Conservation (phyloP, 1,284 basidiomycete species). For the Leccinum griseonigrum region DNA sequence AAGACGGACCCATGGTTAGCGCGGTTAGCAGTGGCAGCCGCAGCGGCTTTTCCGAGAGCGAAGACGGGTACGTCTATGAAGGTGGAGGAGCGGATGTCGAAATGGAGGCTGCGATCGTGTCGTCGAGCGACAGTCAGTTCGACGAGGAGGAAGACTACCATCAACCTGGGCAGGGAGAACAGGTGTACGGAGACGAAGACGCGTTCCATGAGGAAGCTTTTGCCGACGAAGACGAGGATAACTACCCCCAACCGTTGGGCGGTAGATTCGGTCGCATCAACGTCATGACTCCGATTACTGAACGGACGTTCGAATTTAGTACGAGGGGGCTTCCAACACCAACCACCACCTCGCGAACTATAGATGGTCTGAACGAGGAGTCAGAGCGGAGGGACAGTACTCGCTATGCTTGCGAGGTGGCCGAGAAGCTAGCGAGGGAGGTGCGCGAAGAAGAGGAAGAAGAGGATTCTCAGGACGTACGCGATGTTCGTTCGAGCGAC, state of each 20-base stretch:
- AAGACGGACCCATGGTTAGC: constrained; percentile 26
- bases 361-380: constrained; percentile 29
- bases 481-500: constrained; percentile 30
- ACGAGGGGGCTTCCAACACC: constrained; percentile 43
- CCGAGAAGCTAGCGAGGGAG: constrained; percentile 55
- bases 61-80: constrained; percentile 33
- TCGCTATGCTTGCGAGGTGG: constrained; percentile 50
- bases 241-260: constrained; percentile 53
- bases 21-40: constrained; percentile 28
- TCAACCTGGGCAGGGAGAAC: constrained; percentile 20
- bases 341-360: constrained; percentile 21
- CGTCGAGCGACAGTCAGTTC: constrained; percentile 36
- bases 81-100: constrained; percentile 29
- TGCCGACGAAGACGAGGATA: constrained; percentile 31
- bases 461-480: constrained; percentile 14
- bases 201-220: constrained; percentile 28
- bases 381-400: constrained; percentile 32
- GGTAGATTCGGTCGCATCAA: constrained; percentile 77
- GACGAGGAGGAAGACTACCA: constrained; percentile 33
- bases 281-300: constrained; percentile 94
- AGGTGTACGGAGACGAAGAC: constrained; percentile 22
- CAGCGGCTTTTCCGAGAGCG: constrained; percentile 33
- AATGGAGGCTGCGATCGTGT: constrained; percentile 31
- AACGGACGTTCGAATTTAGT: constrained; percentile 85
- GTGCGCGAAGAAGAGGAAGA: constrained; percentile 36